These are phyloP conservation scores for Magnolia officinalis DNA, from an alignment of 164 flowering plant genomes.

Conservation along the genomic window DNA sequence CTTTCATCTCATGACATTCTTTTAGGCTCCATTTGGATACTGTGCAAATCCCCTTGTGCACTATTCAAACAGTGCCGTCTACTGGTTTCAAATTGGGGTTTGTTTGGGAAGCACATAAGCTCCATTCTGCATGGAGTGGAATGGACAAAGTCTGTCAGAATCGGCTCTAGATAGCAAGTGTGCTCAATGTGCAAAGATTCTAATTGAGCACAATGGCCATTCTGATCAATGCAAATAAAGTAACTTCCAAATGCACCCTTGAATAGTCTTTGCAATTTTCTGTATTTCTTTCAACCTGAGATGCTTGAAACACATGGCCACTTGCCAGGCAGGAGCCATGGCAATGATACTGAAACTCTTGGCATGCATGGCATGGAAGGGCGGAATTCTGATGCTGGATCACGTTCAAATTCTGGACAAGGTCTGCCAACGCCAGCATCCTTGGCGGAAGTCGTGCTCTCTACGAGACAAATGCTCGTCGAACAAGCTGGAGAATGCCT, in stretches of 20 bases:
- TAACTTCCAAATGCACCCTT: neutral
- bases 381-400: conserved; percentile 19
- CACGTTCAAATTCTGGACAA: conserved; percentile 24
- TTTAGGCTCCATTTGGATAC: neutral
- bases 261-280: neutral
- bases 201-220: neutral
- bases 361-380: conserved; percentile 22
- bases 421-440: conserved; percentile 68
- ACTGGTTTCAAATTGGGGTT: neutral
- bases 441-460: conserved; percentile 65
- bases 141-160: neutral
- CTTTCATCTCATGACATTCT: neutral
- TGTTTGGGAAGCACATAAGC: neutral
- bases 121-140: neutral
- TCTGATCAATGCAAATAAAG: neutral
- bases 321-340: conserved; percentile 34
- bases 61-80: neutral
- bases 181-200: neutral
- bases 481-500: conserved; percentile 59
- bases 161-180: neutral
- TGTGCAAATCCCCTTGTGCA: neutral
- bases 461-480: conserved; percentile 54
- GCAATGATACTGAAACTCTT: conserved; percentile 28
- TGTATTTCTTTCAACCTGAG: conserved; percentile 15
- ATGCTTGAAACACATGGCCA: conserved; percentile 8